Evolutionary conservation across 2,329 filamentous ascomycete genomes (phyloP).

Genomic region (Exophiala alcalophila): DNA sequence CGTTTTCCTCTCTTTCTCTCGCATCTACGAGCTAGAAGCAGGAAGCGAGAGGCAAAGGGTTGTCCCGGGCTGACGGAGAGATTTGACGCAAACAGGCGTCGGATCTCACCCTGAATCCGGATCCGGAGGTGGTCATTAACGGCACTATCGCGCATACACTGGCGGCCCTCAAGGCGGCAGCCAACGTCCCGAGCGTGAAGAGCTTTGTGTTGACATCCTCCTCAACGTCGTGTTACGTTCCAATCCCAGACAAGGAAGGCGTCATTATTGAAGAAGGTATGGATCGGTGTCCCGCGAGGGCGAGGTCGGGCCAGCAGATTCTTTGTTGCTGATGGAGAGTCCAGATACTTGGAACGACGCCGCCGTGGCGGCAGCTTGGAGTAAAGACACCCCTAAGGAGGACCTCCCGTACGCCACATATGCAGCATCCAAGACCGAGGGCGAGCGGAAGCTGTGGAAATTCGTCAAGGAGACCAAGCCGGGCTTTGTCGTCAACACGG

Average conservation of each 20-base stretch:
- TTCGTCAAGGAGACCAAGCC: conserved; percentile 35
- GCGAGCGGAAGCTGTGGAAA: conserved; percentile 41
- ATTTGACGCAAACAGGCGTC: conserved; percentile 5
- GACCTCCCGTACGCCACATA: conserved; percentile 31
- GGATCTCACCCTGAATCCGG: conserved; percentile 37
- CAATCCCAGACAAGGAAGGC: conserved; percentile 38
- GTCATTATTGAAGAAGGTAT: conserved; percentile 24
- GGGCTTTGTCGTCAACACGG: conserved; percentile 30
- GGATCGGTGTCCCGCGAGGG: too few relatives aligned
- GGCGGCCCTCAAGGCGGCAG: conserved; percentile 6
- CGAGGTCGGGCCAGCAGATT: too few relatives aligned
- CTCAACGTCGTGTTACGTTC: conserved; percentile 33
- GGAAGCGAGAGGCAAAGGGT: too few relatives aligned
- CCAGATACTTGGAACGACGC: conserved; percentile 38
- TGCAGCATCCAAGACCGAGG: conserved; percentile 40
- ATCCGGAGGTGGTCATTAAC: conserved; percentile 41
- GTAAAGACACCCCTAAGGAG: conserved; percentile 13
- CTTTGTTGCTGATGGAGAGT: too few relatives aligned
- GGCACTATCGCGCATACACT: not conserved
- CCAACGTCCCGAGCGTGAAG: conserved; percentile 32
- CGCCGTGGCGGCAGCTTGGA: conserved; percentile 23
- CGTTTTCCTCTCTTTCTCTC: too few relatives aligned
- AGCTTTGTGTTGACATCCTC: conserved; percentile 14
- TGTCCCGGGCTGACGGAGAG: too few relatives aligned
- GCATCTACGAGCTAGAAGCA: not conserved